Evolutionary conservation across 2,329 filamentous ascomycete species (phyloP).

Genomic region (Cladosporium cucumerinum): DNA sequence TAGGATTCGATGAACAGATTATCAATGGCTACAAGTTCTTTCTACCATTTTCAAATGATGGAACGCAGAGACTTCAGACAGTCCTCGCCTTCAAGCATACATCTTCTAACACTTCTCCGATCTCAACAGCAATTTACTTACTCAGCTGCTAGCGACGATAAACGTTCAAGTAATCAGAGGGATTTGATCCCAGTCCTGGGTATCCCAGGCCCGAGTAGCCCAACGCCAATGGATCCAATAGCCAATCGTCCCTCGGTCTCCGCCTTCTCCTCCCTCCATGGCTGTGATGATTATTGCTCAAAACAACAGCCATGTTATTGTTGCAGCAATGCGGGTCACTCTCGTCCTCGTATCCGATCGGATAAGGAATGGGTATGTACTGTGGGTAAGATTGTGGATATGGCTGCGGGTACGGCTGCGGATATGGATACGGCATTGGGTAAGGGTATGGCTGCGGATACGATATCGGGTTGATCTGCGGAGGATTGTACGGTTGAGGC

Average conservation of each 20-base stretch:
- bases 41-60: neutral
- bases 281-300: neutral
- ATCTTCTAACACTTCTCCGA: neutral
- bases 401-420: neutral
- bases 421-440: neutral
- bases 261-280: neutral
- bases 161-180: neutral
- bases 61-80: neutral
- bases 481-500: neutral
- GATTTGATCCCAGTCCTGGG: neutral
- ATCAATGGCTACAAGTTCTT: neutral
- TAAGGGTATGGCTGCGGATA: neutral
- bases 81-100: neutral
- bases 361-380: neutral
- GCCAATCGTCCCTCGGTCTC: neutral
- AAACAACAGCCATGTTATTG: neutral
- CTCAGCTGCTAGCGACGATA: neutral
- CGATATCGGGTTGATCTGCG: neutral
- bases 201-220: neutral
- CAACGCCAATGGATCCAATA: neutral
- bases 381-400: neutral
- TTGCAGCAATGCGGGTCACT: neutral
- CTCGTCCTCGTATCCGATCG: neutral
- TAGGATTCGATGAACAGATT: neutral
- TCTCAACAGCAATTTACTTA: neutral